These are phyloP conservation scores for Colletotrichum tropicicola DNA, from an alignment of 2,329 filamentous ascomycete species.

Conservation along the genomic window DNA sequence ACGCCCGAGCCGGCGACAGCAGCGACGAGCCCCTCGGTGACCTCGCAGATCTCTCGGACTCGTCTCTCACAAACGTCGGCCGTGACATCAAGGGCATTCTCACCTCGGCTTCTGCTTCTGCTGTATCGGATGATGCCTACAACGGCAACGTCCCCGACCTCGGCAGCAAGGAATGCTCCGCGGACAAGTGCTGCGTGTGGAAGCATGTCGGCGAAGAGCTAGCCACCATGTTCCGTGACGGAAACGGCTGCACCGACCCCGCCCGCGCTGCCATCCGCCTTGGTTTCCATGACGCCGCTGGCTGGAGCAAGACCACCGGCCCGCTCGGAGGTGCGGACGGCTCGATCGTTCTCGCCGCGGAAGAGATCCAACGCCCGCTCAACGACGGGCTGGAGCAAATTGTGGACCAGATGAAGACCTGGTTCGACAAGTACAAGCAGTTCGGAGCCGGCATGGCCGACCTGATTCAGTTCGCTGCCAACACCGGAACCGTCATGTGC, in stretches of 20 bases:
- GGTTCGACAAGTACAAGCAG: conserved; percentile 52
- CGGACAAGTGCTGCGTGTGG: conserved; percentile 57
- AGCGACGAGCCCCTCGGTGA: conserved; percentile 46
- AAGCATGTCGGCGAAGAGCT: conserved; percentile 51
- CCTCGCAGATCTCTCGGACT: conserved; percentile 40
- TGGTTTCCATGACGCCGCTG: conserved; percentile 58
- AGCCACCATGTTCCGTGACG: conserved; percentile 43
- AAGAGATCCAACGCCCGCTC: conserved; percentile 45
- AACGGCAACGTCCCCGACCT: conserved; percentile 35
- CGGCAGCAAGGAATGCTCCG: conserved; percentile 33
- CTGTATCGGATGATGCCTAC: conserved; percentile 8
- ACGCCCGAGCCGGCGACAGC: background rate
- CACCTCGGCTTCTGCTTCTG: conserved; percentile 25
- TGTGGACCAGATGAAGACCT: conserved; percentile 45
- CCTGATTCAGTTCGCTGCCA: conserved; percentile 62
- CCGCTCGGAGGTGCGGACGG: conserved; percentile 56
- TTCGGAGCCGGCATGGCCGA: conserved; percentile 59
- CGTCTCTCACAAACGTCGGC: conserved; percentile 43
- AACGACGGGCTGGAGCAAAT: conserved; percentile 59
- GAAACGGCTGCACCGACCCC: conserved; percentile 49
- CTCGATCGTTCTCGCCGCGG: conserved; percentile 47
- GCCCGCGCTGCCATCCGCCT: conserved; percentile 55
- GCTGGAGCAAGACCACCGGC: conserved; percentile 47
- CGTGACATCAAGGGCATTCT: conserved; percentile 48
- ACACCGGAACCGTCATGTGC: conserved; percentile 57